Evolutionary conservation across 371 early-diverging fungal species (phyloP).

Genomic region (Mucor sp.): DNA sequence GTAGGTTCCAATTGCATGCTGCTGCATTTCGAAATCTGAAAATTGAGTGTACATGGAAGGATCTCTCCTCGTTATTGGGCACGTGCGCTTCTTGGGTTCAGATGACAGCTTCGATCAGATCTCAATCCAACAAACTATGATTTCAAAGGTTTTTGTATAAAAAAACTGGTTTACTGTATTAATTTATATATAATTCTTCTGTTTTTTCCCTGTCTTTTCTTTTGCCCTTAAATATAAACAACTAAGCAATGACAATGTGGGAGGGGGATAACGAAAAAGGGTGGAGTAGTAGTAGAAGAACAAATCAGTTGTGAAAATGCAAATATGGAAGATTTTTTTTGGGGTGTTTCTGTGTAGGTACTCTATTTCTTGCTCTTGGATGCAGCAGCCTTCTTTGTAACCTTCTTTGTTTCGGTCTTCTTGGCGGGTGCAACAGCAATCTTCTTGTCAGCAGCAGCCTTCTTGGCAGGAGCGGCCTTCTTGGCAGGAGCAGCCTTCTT

Average conservation of each 20-base stretch:
- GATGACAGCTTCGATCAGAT: no score
- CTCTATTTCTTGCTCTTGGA: slow-evolving; percentile 13
- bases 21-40: no score
- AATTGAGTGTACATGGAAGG: no score
- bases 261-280: not conserved
- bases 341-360: not conserved
- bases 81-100: no score
- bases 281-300: not conserved
- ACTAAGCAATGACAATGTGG: not conserved
- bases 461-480: slow-evolving; percentile 4
- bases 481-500: slow-evolving; percentile 4
- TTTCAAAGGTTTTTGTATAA: not conserved
- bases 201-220: not conserved
- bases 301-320: not conserved
- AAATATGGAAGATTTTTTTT: not conserved
- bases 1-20: no score
- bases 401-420: slow-evolving; percentile 11
- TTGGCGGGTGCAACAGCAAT: slow-evolving; percentile 9
- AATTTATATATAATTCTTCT: not conserved
- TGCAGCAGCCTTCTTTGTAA: slow-evolving; percentile 12
- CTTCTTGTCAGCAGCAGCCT: slow-evolving; percentile 1
- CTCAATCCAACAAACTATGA: no score
- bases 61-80: no score
- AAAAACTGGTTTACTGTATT: not conserved
- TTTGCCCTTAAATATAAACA: not conserved